Evolutionary conservation across 441 rosid species (phyloP).

Genomic region (Gossypium gossypioides): DNA sequence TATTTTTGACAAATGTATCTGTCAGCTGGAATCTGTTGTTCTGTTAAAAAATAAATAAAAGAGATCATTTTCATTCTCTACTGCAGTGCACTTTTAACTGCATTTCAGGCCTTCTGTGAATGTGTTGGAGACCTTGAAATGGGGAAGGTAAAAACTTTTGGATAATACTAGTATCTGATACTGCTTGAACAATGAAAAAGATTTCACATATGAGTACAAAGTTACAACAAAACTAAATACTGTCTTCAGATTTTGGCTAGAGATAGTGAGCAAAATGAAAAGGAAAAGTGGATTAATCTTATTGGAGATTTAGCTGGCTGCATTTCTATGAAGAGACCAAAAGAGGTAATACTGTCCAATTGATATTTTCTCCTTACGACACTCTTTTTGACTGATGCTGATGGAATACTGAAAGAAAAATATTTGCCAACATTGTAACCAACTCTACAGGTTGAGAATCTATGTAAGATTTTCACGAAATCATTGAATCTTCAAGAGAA

Average conservation of each 20-base stretch:
- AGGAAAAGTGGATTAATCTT: conserved; percentile 90
- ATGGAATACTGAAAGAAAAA: neutral
- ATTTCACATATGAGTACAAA: conserved; percentile 8
- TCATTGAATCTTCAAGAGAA: conserved; percentile 63
- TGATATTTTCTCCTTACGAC: conserved; percentile 9
- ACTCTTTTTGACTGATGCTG: neutral
- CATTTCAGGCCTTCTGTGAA: conserved; percentile 97
- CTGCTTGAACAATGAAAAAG: conserved; percentile 4
- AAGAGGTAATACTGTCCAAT: conserved; percentile 49
- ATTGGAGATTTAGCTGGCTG: conserved; percentile 83
- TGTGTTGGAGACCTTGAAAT: conserved; percentile 99
- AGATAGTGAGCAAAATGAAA: conserved; percentile 72
- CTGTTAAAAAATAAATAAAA: conserved; percentile 7
- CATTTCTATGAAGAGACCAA: conserved; percentile 95
- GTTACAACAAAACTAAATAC: conserved; percentile 7
- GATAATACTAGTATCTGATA: neutral
- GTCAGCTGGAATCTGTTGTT: conserved; percentile 7
- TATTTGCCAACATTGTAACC: neutral
- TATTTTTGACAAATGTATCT: conserved; percentile 10
- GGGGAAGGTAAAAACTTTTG: conserved; percentile 70
- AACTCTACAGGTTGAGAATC: conserved; percentile 59
- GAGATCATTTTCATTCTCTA: conserved; percentile 3
- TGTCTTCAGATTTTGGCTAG: conserved; percentile 76
- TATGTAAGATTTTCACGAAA: conserved; percentile 72
- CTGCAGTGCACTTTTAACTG: conserved; percentile 78